These are phyloP conservation scores for Syzygium aromaticum DNA, from an alignment of 345 rosid species.

Conservation along the genomic window DNA sequence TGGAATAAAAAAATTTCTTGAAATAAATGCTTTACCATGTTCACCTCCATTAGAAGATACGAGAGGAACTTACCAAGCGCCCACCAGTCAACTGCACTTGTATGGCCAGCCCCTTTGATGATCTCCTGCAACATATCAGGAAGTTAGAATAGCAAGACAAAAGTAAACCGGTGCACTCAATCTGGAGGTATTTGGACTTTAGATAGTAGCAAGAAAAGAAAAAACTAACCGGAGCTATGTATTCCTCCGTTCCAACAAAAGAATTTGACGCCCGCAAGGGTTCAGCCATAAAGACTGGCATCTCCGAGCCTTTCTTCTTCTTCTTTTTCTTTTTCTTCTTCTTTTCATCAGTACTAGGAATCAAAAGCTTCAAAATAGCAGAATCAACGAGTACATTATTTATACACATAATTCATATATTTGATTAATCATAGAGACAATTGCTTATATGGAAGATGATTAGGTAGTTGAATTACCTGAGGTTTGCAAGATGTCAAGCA, in stretches of 20 bases:
- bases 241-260: conserved; percentile 97
- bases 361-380: conserved; percentile 41
- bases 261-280: conserved; percentile 97
- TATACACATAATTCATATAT: not conserved
- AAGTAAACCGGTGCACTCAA: not conserved
- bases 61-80: conserved; percentile 61
- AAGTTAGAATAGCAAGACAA: not conserved
- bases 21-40: not conserved
- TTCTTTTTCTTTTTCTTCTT: conserved; percentile 53
- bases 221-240: conserved; percentile 77
- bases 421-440: not conserved
- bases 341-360: conserved; percentile 53
- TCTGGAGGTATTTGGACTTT: not conserved
- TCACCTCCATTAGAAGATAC: not conserved
- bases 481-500: conserved; percentile 94
- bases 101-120: conserved; percentile 80
- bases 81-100: conserved; percentile 99
- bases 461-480: conserved; percentile 33
- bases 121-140: conserved; percentile 53
- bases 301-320: conserved; percentile 32
- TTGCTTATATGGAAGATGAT: not conserved
- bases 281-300: conserved; percentile 86
- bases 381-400: not conserved
- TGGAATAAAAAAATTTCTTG: not conserved
- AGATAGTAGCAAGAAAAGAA: not conserved